A percentile compares a stretch with the other conserved stretches of the same genome.
phyloP scores from a whole-genome alignment of 345 rosid genomes.

The Citrus cavaleriei region DNA sequence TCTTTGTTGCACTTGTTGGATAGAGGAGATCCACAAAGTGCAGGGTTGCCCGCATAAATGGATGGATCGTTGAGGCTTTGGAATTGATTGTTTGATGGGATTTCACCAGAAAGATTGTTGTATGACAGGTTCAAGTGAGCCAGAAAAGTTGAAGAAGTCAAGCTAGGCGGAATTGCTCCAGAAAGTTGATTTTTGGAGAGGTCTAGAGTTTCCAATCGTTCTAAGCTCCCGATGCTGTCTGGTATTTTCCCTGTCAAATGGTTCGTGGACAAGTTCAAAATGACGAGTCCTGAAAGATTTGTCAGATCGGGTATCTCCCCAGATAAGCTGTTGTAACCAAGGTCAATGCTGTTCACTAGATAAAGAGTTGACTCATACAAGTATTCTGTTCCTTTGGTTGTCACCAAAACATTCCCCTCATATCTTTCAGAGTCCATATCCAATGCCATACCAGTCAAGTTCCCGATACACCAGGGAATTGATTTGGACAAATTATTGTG shows the following conservation, averaged over 20 bases:
- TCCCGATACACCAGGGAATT: slow-evolving; percentile 1
- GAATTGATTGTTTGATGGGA: slow-evolving; percentile 22
- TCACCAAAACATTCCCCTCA: slow-evolving; percentile 1
- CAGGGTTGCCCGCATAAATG: slow-evolving; percentile 20
- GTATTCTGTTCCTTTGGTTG: not conserved
- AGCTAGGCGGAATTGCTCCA: slow-evolving; percentile 12
- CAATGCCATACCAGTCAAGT: not conserved
- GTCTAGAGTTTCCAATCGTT: slow-evolving; percentile 13
- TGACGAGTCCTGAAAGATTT: slow-evolving; percentile 1
- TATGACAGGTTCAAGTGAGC: slow-evolving; percentile 19
- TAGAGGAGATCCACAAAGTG: slow-evolving; percentile 12
- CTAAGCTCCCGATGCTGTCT: not conserved
- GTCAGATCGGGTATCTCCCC: slow-evolving; percentile 10
- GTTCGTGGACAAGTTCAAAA: slow-evolving; percentile 19
- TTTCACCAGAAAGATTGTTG: slow-evolving; percentile 22
- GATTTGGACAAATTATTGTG: slow-evolving; percentile 2
- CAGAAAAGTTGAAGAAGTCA: slow-evolving; percentile 1
- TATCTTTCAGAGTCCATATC: not conserved
- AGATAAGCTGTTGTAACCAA: slow-evolving; percentile 6
- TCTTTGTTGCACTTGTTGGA: slow-evolving; percentile 4
- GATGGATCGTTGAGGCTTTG: slow-evolving; percentile 16
- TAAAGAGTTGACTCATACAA: not conserved
- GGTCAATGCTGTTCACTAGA: slow-evolving; percentile 13
- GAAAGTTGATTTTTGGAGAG: slow-evolving; percentile 16
- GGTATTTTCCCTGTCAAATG: slow-evolving; percentile 16